Conservation (phyloP, 1,284 basidiomycete species). For the Irpex sp. region DNA sequence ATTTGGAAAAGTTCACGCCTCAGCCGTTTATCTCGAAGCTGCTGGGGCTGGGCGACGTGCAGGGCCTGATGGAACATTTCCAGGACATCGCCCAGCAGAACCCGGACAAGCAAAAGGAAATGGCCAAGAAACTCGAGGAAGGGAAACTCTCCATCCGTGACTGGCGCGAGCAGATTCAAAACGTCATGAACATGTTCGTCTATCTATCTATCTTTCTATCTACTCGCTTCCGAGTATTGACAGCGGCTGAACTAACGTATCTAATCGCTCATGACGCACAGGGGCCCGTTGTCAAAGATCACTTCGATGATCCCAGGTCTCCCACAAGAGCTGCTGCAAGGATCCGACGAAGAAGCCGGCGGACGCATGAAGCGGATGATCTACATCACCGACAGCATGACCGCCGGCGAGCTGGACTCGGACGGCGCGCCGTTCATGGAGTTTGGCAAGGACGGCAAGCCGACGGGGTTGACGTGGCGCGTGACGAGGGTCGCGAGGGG, state of each 20-base stretch:
- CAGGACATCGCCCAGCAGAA: conserved; percentile 91
- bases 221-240: too few species aligned
- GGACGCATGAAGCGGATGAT: conserved; percentile 96
- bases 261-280: conserved; percentile 26
- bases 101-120: conserved; percentile 95
- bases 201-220: neutral
- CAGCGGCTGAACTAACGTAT: too few species aligned
- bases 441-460: conserved; percentile 80
- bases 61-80: conserved; percentile 97
- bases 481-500: conserved; percentile 89
- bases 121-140: conserved; percentile 97
- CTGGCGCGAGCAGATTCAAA: conserved; percentile 96
- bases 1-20: conserved; percentile 94
- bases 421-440: conserved; percentile 90
- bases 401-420: conserved; percentile 90
- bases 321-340: conserved; percentile 85
- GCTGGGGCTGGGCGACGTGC: conserved; percentile 93
- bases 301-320: conserved; percentile 99
- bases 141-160: conserved; percentile 96
- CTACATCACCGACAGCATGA: conserved; percentile 99
- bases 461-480: conserved; percentile 79
- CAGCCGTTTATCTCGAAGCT: conserved; percentile 98
- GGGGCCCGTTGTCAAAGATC: conserved; percentile 97
- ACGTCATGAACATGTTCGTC: conserved; percentile 94
- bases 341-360: conserved; percentile 89